Conservation (phyloP, 768 basidiomycete genomes). For the Lactifluus volemus region DNA sequence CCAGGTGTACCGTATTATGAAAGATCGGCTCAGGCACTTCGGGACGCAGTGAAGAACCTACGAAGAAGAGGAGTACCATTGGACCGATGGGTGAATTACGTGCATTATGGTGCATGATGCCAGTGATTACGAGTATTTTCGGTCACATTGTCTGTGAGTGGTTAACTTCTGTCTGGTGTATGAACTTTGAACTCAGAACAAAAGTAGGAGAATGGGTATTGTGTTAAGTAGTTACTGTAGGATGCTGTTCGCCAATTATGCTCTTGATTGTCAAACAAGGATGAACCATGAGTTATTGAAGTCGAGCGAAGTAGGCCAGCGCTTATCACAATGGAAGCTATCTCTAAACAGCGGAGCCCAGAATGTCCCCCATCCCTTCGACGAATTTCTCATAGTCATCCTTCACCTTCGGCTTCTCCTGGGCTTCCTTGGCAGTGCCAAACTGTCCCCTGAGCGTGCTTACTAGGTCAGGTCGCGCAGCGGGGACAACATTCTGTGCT, state of each 20-base stretch:
- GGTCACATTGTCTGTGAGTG: background rate
- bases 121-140: background rate
- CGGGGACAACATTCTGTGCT: conserved; percentile 24
- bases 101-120: conserved; percentile 8
- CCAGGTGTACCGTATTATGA: background rate
- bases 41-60: background rate
- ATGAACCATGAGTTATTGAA: no score
- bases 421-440: conserved; percentile 28
- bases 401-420: conserved; percentile 30
- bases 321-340: background rate
- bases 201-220: no score
- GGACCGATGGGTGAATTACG: conserved; percentile 2
- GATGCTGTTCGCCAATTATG: no score
- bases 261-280: no score
- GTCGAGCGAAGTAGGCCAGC: no score
- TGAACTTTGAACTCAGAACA: no score
- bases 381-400: conserved; percentile 73
- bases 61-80: background rate
- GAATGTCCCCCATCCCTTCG: conserved; percentile 65
- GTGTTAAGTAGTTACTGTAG: no score
- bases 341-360: conserved; percentile 24
- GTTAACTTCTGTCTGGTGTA: background rate
- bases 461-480: conserved; percentile 58
- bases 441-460: conserved; percentile 53
- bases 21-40: conserved; percentile 1